Conservation (phyloP, 805 yeast species). For the Candida maltosa region DNA sequence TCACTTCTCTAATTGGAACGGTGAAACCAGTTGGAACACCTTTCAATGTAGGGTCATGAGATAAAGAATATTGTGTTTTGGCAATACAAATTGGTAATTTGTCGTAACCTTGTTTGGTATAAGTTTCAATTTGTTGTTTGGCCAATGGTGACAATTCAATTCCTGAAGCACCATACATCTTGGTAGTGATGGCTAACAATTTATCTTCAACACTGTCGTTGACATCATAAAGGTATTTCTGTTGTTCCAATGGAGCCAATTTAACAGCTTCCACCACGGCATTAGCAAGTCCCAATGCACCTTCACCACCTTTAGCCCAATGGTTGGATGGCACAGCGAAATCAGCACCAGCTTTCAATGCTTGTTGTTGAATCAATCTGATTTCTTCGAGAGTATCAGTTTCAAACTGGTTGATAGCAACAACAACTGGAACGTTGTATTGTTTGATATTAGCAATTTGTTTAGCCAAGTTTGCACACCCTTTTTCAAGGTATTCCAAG, state of each 20-base stretch:
- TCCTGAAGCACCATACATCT: constrained; percentile 90
- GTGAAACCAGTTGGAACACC: constrained; percentile 95
- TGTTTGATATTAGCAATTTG: constrained; percentile 82
- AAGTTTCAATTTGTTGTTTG: constrained; percentile 71
- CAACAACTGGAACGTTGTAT: constrained; percentile 90
- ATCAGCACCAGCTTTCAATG: constrained; percentile 87
- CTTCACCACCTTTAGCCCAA: constrained; percentile 94
- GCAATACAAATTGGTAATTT: constrained; percentile 95
- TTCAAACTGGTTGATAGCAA: constrained; percentile 86
- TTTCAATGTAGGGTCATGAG: constrained; percentile 89
- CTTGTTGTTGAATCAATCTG: constrained; percentile 72
- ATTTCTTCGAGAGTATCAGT: constrained; percentile 81
- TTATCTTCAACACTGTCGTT: constrained; percentile 76
- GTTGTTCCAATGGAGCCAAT: constrained; percentile 27
- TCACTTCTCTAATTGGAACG: constrained; percentile 90
- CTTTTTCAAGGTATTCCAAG: constrained; percentile 69
- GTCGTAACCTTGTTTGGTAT: constrained; percentile 84
- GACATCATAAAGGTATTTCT: constrained; percentile 63
- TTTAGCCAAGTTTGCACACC: constrained; percentile 85
- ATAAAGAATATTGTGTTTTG: constrained; percentile 92
- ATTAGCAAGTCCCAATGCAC: constrained; percentile 80
- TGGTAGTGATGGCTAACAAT: constrained; percentile 70
- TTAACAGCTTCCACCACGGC: constrained; percentile 74
- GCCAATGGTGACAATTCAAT: constrained; percentile 84
- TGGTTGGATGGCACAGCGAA: constrained; percentile 90